A percentile compares a stretch with the other conserved stretches of the same genome.
These are phyloP conservation scores for Magnusiomyces starmeri DNA, from an alignment of 1,139 yeast species.

Conservation along the genomic window DNA sequence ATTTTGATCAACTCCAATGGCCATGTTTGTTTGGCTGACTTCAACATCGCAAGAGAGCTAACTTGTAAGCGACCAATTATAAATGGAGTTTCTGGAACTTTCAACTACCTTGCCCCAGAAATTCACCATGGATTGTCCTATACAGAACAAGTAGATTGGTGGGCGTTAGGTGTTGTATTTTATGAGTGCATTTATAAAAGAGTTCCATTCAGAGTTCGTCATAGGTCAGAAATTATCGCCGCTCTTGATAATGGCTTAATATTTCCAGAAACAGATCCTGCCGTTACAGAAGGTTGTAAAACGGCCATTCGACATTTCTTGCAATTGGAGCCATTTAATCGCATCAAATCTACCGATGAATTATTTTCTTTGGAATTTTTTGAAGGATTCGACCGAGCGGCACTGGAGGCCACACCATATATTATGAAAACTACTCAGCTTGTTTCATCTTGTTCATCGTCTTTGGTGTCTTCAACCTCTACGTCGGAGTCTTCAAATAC, in stretches of 20 bases:
- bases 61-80: slow-evolving; percentile 26
- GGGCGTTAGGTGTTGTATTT: slow-evolving; percentile 83
- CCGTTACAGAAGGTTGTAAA: slow-evolving; percentile 23
- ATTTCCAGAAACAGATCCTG: slow-evolving; percentile 21
- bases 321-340: slow-evolving; percentile 18
- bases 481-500: neutral
- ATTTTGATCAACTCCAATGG: slow-evolving; percentile 60
- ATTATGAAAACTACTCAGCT: neutral
- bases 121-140: slow-evolving; percentile 60
- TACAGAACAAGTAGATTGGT: slow-evolving; percentile 78
- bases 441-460: neutral
- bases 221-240: slow-evolving; percentile 11
- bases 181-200: slow-evolving; percentile 75
- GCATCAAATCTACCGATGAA: slow-evolving; percentile 19
- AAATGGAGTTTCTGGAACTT: slow-evolving; percentile 74
- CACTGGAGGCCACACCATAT: slow-evolving; percentile 14
- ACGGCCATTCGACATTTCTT: slow-evolving; percentile 25
- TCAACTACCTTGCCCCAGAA: slow-evolving; percentile 89
- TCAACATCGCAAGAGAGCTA: slow-evolving; percentile 43
- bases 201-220: slow-evolving; percentile 72
- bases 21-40: slow-evolving; percentile 65
- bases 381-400: slow-evolving; percentile 15
- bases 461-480: neutral
- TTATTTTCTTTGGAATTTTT: slow-evolving; percentile 22
- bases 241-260: slow-evolving; percentile 8